Base-by-base conservation (phyloP, 352 stramenopile genomes). In the Globisporangium nunn region DNA sequence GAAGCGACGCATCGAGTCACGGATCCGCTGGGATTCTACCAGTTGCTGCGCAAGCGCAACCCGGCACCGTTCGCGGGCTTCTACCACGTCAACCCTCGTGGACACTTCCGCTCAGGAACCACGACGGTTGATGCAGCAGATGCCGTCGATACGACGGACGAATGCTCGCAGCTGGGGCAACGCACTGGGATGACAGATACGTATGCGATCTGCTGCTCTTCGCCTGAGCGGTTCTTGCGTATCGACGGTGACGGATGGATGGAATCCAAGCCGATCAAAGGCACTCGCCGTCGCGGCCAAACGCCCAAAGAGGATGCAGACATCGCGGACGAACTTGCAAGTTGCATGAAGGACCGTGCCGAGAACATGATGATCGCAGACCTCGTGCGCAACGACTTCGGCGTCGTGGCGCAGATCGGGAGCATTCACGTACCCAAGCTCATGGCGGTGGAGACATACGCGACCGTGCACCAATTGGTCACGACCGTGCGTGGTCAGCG, bases 301-400 rank as follows among this genome's bases (percentile, higher is more conserved):
- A 65, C 64, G 14, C 41, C 44, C n/a, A 35, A 23, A 0, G 71
- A 92, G 58, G 87, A 97, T 48, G 54, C 58, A 1, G 71, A 50
- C 14, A 90, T 96, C 54, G 75, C 75, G 14, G 23, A 83, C 61
- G 76, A 88, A 50, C 80, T 98, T 35, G 78, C 75, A 12, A 58
- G 62, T 18, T 97, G 85, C 28, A 69, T 90, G 30, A 99, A 99
- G 62, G 94, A 98, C 65, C 88, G 88, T 41, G 95, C 95, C 1
- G 95, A 99, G 64, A 98, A 98, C 65, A 91, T 99, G 61, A 99
- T 99, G 96, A 98, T 99, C 64, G 92, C 95, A 2, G 96, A 99
- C 71, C 77, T 99, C 40, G 78, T 98, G 30, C 81, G 95, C 46
- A 98, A 98, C 74, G 95, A 99, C 69, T 88, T 99, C 46, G 88